phyloP scores from a whole-genome alignment of 106 monocot species.

The Dendrobium huoshanense region DNA sequence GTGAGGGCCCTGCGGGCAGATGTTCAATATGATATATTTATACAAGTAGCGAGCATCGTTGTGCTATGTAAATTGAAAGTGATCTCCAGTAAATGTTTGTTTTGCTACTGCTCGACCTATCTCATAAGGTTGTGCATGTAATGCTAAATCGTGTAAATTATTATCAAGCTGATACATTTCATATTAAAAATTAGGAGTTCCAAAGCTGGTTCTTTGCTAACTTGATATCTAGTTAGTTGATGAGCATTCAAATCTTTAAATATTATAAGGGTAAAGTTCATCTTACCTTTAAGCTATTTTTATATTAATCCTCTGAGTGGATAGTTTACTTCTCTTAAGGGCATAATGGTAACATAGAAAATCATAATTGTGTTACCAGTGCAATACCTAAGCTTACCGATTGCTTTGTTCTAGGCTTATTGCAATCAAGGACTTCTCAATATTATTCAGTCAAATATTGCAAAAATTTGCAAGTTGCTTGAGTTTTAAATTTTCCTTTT shows the following conservation, averaged over 20 bases:
- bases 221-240: neutral
- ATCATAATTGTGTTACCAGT: neutral
- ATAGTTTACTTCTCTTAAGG: neutral
- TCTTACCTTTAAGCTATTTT: neutral
- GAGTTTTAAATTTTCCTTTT: neutral
- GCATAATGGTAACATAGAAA: neutral
- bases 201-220: neutral
- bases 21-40: neutral
- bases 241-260: neutral
- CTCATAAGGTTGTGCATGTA: neutral
- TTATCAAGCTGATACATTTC: neutral
- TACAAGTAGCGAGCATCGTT: neutral
- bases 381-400: neutral
- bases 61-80: neutral
- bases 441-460: neutral
- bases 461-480: neutral
- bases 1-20: neutral
- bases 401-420: neutral
- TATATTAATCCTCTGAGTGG: neutral
- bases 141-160: neutral
- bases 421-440: neutral
- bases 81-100: neutral
- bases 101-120: too few relatives aligned
- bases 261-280: neutral
- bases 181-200: neutral